A percentile compares a stretch with the other conserved stretches of the same genome.
Conservation (phyloP, 192 early-diverging fungal genomes). For the Allomyces macrogynus region DNA sequence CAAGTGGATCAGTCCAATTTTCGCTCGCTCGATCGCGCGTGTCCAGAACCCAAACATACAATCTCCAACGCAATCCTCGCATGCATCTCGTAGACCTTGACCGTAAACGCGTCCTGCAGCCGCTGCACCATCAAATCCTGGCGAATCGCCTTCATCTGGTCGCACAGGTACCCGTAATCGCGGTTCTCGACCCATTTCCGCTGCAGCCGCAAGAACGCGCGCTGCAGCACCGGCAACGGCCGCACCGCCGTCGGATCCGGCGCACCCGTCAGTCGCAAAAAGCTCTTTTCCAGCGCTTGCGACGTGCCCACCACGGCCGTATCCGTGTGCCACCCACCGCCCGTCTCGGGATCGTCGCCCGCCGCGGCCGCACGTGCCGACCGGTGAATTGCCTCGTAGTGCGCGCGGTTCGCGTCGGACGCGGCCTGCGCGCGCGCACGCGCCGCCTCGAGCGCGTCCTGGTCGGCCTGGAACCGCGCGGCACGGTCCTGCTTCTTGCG, state of each 20-base stretch:
- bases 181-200: slow-evolving; percentile 58
- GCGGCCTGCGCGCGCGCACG: not conserved
- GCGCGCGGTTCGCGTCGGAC: not conserved
- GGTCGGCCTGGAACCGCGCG: not conserved
- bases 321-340: not conserved
- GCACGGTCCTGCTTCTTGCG: too few relatives aligned
- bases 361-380: not conserved
- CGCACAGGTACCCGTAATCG: slow-evolving; percentile 90
- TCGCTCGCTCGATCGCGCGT: not conserved
- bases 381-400: not conserved
- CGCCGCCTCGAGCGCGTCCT: not conserved
- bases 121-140: slow-evolving; percentile 90
- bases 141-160: slow-evolving; percentile 88
- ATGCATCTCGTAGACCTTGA: slow-evolving; percentile 83
- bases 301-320: not conserved
- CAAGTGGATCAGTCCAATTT: not conserved
- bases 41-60: slow-evolving; percentile 13
- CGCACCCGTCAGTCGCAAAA: slow-evolving; percentile 18
- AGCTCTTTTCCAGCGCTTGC: not conserved
- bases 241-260: slow-evolving; percentile 89
- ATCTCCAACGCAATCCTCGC: slow-evolving; percentile 90
- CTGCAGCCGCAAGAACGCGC: slow-evolving; percentile 58
- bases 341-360: not conserved
- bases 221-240: slow-evolving; percentile 51
- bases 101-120: slow-evolving; percentile 83